Evolutionary conservation across 2,329 filamentous ascomycete species (phyloP).

Genomic region (Thielaviopsis ethacetica): DNA sequence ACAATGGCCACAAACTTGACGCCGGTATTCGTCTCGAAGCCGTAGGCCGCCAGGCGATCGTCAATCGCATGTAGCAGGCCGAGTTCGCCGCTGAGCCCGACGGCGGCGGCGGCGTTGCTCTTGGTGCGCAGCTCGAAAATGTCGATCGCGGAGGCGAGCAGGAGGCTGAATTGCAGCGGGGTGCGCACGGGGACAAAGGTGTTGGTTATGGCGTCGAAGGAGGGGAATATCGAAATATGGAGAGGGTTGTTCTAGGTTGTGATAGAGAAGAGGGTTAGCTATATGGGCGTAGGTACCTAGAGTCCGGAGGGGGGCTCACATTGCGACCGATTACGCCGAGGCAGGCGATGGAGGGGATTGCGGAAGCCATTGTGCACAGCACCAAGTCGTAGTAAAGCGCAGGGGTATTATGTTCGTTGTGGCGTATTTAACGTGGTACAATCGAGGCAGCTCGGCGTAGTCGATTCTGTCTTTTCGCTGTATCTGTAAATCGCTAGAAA

Average conservation of each 20-base stretch:
- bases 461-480: too few relatives aligned
- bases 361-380: constrained; percentile 32
- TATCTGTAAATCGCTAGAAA: too few relatives aligned
- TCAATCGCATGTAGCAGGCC: constrained; percentile 87
- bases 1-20: constrained; percentile 81
- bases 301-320: constrained; percentile 31
- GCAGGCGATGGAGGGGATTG: constrained; percentile 72
- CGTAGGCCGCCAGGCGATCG: constrained; percentile 84
- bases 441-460: too few relatives aligned
- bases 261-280: constrained; percentile 8
- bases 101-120: constrained; percentile 43
- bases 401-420: too few relatives aligned
- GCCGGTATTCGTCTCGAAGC: constrained; percentile 91
- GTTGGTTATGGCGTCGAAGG: constrained; percentile 41
- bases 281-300: background rate
- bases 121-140: constrained; percentile 78
- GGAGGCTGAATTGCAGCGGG: constrained; percentile 77
- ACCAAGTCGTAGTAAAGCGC: background rate
- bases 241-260: constrained; percentile 73
- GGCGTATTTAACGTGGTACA: too few relatives aligned
- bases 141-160: constrained; percentile 82
- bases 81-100: constrained; percentile 59
- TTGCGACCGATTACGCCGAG: constrained; percentile 89
- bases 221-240: constrained; percentile 80
- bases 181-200: constrained; percentile 43